A percentile compares a stretch with the other conserved stretches of the same genome.
Evolutionary conservation across 2,329 filamentous ascomycete genomes (phyloP).

Genomic region (Nothopassalora personata): DNA sequence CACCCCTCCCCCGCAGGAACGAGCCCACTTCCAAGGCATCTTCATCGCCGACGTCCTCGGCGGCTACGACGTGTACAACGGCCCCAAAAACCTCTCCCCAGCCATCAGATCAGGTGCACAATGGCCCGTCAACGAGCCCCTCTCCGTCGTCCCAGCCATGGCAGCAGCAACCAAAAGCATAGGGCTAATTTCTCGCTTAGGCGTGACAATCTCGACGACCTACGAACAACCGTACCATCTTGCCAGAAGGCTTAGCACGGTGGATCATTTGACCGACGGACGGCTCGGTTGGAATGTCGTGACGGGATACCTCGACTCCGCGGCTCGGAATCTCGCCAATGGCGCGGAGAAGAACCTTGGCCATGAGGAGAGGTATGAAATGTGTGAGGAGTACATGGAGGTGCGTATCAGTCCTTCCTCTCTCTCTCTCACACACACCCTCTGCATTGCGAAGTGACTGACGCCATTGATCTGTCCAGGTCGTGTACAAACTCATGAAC

Average conservation of each 20-base stretch:
- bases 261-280: conserved; percentile 58
- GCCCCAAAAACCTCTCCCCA: conserved; percentile 54
- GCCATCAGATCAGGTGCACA: conserved; percentile 60
- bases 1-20: conserved; percentile 36
- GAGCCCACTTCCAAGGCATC: conserved; percentile 60
- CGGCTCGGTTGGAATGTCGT: conserved; percentile 48
- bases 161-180: conserved; percentile 61
- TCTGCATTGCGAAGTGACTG: too few species aligned
- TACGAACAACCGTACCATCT: conserved; percentile 66
- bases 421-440: too few species aligned
- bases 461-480: neutral
- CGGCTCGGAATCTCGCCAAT: conserved; percentile 56
- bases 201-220: conserved; percentile 62
- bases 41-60: conserved; percentile 63
- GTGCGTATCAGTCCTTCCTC: conserved; percentile 21
- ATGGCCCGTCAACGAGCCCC: conserved; percentile 66
- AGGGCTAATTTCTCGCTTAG: conserved; percentile 28
- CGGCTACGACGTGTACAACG: conserved; percentile 65
- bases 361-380: conserved; percentile 62
- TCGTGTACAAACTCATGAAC: conserved; percentile 59
- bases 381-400: conserved; percentile 59
- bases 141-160: conserved; percentile 61
- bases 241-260: conserved; percentile 58
- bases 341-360: conserved; percentile 49
- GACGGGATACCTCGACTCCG: conserved; percentile 62